A percentile compares a stretch with the other conserved stretches of the same genome.
Conservation (phyloP, 164 flowering plant genomes). For the Aristolochia fimbriata region DNA sequence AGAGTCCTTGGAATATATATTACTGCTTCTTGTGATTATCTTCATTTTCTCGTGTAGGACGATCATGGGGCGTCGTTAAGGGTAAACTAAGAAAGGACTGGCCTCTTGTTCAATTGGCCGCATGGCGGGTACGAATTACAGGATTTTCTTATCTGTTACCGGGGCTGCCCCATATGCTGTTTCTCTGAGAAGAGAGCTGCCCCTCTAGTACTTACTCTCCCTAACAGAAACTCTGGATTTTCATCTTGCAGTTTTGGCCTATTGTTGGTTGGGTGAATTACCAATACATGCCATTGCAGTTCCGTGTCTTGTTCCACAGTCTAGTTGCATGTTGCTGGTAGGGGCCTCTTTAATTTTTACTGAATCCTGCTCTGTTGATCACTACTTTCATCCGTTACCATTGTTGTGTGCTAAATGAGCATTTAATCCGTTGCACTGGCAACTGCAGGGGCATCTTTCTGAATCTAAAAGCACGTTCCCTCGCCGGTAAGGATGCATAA, state of each 20-base stretch:
- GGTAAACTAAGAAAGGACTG: conserved; percentile 55
- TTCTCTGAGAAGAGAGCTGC: neutral
- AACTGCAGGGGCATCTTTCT: conserved; percentile 51
- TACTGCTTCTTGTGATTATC: neutral
- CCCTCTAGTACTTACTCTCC: no score
- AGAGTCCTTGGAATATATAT: neutral
- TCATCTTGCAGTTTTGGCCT: conserved; percentile 68
- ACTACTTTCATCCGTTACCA: neutral
- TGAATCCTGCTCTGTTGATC: neutral
- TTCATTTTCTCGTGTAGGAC: conserved; percentile 28
- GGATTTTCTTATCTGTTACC: neutral
- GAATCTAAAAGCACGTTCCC: conserved; percentile 54
- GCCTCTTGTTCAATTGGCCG: conserved; percentile 53
- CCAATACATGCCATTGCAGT: conserved; percentile 66
- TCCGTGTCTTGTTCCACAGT: conserved; percentile 71
- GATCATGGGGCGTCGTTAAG: conserved; percentile 52
- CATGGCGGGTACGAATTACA: conserved; percentile 54
- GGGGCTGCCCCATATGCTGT: neutral
- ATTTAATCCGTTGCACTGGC: neutral
- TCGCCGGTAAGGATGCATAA: conserved; percentile 40
- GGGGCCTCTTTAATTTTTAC: neutral
- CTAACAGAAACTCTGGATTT: neutral
- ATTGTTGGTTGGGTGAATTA: conserved; percentile 67
- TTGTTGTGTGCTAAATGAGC: neutral
- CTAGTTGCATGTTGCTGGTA: conserved; percentile 74